A percentile compares a stretch with the other conserved stretches of the same genome.
These are phyloP conservation scores for Didymella glomerata DNA, from an alignment of 2,329 filamentous ascomycete genomes.

Conservation along the genomic window DNA sequence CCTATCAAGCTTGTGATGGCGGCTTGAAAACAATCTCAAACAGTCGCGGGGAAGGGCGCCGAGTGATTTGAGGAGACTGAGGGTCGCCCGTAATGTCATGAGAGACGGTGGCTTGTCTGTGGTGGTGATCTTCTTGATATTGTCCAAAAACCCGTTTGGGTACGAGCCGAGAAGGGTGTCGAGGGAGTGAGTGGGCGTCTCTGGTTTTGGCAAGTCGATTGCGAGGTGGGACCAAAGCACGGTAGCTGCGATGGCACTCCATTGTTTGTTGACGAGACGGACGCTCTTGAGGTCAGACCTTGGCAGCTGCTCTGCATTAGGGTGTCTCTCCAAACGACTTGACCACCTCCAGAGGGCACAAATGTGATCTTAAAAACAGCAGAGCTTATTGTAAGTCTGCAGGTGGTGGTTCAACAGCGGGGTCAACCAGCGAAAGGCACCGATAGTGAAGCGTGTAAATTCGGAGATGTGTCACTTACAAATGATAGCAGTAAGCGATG, in stretches of 20 bases:
- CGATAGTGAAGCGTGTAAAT: too few species aligned
- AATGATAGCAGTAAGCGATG: neutral
- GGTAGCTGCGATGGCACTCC: neutral
- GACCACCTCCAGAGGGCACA: too few species aligned
- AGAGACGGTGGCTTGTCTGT: neutral
- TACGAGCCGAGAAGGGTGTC: neutral
- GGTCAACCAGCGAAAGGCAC: too few species aligned
- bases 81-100: too few species aligned
- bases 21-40: neutral
- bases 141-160: neutral
- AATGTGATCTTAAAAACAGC: too few species aligned
- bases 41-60: neutral
- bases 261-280: conserved; percentile 2
- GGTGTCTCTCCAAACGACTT: too few species aligned
- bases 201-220: neutral
- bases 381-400: too few species aligned
- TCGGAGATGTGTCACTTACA: too few species aligned
- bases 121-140: neutral
- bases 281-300: neutral
- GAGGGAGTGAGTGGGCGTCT: neutral
- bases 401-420: too few species aligned
- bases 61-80: neutral
- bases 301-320: neutral
- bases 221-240: neutral
- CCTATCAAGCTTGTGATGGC: neutral